These are phyloP conservation scores for Phaeotremella skinneri DNA, from an alignment of 768 basidiomycete genomes.

Conservation along the genomic window DNA sequence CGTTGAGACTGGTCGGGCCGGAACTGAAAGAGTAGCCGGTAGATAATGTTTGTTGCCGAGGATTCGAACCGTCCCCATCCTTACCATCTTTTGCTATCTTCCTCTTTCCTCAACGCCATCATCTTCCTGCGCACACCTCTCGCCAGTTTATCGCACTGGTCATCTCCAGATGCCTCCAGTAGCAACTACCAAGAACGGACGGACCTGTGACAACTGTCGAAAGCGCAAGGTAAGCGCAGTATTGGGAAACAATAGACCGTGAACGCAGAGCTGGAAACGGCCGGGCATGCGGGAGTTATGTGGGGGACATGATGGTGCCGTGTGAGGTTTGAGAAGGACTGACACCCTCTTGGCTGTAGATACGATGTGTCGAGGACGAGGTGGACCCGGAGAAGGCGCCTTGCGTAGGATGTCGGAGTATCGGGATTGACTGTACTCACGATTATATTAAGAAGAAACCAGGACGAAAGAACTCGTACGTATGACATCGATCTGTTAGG, in stretches of 20 bases:
- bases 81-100: too few relatives aligned
- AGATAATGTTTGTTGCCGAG: too few relatives aligned
- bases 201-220: slow-evolving; percentile 36
- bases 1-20: too few relatives aligned
- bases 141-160: too few relatives aligned
- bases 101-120: too few relatives aligned
- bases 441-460: slow-evolving; percentile 45
- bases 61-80: too few relatives aligned
- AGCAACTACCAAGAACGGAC: neutral
- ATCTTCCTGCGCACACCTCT: too few relatives aligned
- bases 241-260: neutral
- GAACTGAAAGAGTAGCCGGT: too few relatives aligned
- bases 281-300: neutral
- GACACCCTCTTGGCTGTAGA: slow-evolving; percentile 1
- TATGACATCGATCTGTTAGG: neutral
- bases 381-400: slow-evolving; percentile 3
- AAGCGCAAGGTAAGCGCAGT: slow-evolving; percentile 29
- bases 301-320: neutral
- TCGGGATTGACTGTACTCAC: slow-evolving; percentile 31
- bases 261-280: neutral
- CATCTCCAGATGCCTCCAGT: neutral
- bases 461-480: slow-evolving; percentile 43
- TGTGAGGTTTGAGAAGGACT: neutral
- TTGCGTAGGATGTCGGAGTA: slow-evolving; percentile 37
- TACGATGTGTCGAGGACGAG: neutral